These are phyloP conservation scores for Neurospora africana DNA, from an alignment of 495 filamentous ascomycete genomes.

Conservation along the genomic window DNA sequence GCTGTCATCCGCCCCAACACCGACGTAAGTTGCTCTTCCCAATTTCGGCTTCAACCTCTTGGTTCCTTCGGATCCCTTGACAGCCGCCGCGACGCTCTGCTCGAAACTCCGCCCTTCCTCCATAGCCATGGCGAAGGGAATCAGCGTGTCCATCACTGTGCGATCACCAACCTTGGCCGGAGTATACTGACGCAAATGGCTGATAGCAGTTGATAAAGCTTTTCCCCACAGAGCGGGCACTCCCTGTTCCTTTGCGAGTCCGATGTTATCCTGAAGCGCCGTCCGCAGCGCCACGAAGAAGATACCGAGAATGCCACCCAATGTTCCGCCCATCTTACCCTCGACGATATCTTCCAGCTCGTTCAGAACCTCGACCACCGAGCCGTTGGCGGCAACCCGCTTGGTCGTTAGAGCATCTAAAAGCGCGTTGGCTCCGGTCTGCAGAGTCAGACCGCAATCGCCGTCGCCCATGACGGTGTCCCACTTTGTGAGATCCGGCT, in stretches of 20 bases:
- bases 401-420: slow-evolving; percentile 28
- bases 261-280: slow-evolving; percentile 32
- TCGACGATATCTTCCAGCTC: slow-evolving; percentile 47
- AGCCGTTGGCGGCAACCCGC: slow-evolving; percentile 29
- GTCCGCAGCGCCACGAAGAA: slow-evolving; percentile 47
- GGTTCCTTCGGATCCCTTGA: slow-evolving; percentile 44
- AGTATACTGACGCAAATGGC: slow-evolving; percentile 38
- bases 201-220: slow-evolving; percentile 25
- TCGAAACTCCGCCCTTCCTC: slow-evolving; percentile 31
- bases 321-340: slow-evolving; percentile 48
- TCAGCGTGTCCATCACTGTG: slow-evolving; percentile 49
- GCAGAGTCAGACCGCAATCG: slow-evolving; percentile 52
- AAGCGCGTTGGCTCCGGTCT: slow-evolving; percentile 33
- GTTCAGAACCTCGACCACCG: slow-evolving; percentile 40
- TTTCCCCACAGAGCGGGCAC: slow-evolving; percentile 27
- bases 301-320: slow-evolving; percentile 51
- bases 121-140: slow-evolving; percentile 45
- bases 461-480: slow-evolving; percentile 57
- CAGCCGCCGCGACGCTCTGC: slow-evolving; percentile 40
- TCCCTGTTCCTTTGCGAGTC: slow-evolving; percentile 16
- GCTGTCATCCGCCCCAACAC: slow-evolving; percentile 30
- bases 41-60: slow-evolving; percentile 44
- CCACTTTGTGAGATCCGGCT: slow-evolving; percentile 50
- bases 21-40: slow-evolving; percentile 51
- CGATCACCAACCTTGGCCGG: slow-evolving; percentile 38